Evolutionary conservation across 2,329 filamentous ascomycete genomes (phyloP).

Genomic region (Ciborinia camelliae): DNA sequence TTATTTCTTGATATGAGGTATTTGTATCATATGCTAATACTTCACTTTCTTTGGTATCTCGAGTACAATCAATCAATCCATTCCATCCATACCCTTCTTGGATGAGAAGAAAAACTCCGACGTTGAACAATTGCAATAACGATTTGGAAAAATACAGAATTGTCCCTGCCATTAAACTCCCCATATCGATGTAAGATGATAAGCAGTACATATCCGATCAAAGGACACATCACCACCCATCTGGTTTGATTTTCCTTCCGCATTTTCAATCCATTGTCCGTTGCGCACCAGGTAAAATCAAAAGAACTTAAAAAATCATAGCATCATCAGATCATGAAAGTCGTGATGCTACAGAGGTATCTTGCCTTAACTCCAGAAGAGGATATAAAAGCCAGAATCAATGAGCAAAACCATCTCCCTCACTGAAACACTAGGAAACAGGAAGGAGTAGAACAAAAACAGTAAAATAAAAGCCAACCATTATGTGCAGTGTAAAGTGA

Average conservation of each 20-base stretch:
- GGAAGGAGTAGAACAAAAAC: slow-evolving; percentile 13
- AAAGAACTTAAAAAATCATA: slow-evolving; percentile 7
- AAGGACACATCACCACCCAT: neutral
- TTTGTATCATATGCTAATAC: slow-evolving; percentile 16
- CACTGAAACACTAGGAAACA: slow-evolving; percentile 6
- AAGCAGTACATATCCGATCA: slow-evolving; percentile 9
- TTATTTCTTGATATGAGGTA: slow-evolving; percentile 11
- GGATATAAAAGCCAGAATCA: neutral
- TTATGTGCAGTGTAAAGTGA: slow-evolving; percentile 14
- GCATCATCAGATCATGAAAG: slow-evolving; percentile 20
- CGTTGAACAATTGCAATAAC: slow-evolving; percentile 5
- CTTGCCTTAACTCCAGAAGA: slow-evolving; percentile 10
- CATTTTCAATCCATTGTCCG: neutral
- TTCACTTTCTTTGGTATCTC: slow-evolving; percentile 17
- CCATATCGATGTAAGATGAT: slow-evolving; percentile 14
- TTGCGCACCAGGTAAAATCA: neutral
- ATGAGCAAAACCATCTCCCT: slow-evolving; percentile 16
- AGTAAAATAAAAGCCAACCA: slow-evolving; percentile 18
- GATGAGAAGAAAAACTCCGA: slow-evolving; percentile 5
- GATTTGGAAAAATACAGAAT: slow-evolving; percentile 4
- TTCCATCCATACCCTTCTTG: neutral
- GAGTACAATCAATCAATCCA: slow-evolving; percentile 13
- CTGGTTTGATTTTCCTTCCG: slow-evolving; percentile 3
- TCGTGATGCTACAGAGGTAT: slow-evolving; percentile 16
- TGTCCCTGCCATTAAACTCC: slow-evolving; percentile 20